Base-by-base conservation (phyloP, 2,329 filamentous ascomycete genomes). In the Pyrenophora seminiperda region DNA sequence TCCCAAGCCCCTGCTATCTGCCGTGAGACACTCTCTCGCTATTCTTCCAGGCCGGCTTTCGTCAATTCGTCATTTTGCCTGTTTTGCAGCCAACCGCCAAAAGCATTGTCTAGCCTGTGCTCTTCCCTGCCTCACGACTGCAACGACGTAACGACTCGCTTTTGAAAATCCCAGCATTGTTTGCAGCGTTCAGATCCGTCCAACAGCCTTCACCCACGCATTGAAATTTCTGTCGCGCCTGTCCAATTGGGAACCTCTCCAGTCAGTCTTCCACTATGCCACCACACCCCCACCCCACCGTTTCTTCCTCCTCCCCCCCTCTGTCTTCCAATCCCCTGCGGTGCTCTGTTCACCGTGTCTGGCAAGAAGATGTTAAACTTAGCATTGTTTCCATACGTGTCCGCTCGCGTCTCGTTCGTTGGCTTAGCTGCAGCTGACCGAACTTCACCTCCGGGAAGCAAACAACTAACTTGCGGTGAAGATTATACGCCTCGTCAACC, bases 71-170 rank as follows among this genome's bases (percentile, higher is more conserved):
- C 59, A 47, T 51, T 57, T 61, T 62, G 59, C 64, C 54, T 66
- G 56, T 67, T 61, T 66, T 69, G 61, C 19, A 65, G 65, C 45
- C 62, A 54, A 57, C 53, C 53, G 37, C 53, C 56, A 71, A 67
- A 67, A 72, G 63, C 66, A 56, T 63, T 63, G 64, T 53, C 53
- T 27, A 53, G 50, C 38, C 42, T 43, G 52, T 50, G 41, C 53
- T 50, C 43, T 56, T 53, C 56, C 47, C 57, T 58, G 61, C 62
- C 67, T 73, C 50, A 73, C 70, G 71, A 73, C 65, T 63, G 66
- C 68, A 62, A 74, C 71, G 71, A 74, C 66, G 42, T 73, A 55
- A 74, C 71, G 70, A 74, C 67, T 64, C 67, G 65, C 63, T 65
- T 70, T 70, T 69, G 68, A 60, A 63, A 47, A 57, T 50, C 68